phyloP scores from a whole-genome alignment of 345 rosid species.

The Euphorbia peplus region DNA sequence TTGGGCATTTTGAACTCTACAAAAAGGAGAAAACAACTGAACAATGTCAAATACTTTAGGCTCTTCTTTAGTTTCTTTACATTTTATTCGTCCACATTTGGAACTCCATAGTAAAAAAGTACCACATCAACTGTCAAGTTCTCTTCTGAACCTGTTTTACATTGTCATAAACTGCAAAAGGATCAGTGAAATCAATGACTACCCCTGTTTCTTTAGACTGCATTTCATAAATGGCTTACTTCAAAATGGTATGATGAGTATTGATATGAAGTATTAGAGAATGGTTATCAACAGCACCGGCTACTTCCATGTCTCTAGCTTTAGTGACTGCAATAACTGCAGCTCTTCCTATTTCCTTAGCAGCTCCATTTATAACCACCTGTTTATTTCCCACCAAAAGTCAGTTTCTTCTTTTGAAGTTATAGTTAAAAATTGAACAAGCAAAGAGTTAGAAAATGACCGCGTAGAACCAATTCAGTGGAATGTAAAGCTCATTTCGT shows the following conservation, averaged over 20 bases:
- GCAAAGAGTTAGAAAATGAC: neutral
- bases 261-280: neutral
- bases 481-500: no score
- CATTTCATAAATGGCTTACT: constrained; percentile 8
- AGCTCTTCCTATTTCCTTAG: constrained; percentile 89
- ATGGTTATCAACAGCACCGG: constrained; percentile 80
- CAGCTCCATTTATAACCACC: constrained; percentile 88
- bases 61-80: no score
- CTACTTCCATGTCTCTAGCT: constrained; percentile 94
- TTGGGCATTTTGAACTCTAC: no score
- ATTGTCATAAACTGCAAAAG: constrained; percentile 83
- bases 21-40: no score
- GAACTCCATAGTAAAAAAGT: no score
- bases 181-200: constrained; percentile 79
- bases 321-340: constrained; percentile 81
- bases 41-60: no score
- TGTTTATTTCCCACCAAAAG: constrained; percentile 15
- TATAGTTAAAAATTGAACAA: neutral
- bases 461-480: no score
- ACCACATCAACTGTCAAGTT: no score
- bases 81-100: neutral
- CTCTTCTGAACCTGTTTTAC: constrained; percentile 78
- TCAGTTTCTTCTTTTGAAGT: neutral
- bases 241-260: neutral
- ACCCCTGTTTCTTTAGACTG: constrained; percentile 87